These are phyloP conservation scores for Colletotrichum endophyticum DNA, from an alignment of 2,329 filamentous ascomycete species.

Conservation along the genomic window DNA sequence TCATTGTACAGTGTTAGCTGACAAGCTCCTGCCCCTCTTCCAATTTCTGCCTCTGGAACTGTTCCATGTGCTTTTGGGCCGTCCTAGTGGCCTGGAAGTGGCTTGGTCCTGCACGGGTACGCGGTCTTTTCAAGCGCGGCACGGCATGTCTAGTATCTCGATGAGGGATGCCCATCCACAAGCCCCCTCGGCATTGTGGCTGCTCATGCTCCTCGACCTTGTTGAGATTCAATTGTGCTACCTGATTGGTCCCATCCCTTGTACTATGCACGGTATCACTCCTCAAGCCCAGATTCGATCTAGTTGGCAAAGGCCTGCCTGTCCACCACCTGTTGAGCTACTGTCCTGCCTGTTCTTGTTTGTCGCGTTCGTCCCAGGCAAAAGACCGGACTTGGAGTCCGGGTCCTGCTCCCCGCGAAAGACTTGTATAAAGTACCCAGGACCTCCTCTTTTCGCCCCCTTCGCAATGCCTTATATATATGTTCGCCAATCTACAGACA, in stretches of 20 bases:
- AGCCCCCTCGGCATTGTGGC: not conserved
- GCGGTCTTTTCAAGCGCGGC: not conserved
- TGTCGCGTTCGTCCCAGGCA: not conserved
- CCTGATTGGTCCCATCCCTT: not conserved
- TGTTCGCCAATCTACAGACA: not conserved
- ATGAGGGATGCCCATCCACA: not conserved
- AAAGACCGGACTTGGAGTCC: not conserved
- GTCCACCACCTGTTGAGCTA: not conserved
- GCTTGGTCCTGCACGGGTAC: not conserved
- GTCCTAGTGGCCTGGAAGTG: not conserved
- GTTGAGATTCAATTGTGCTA: not conserved
- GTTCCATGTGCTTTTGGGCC: not conserved
- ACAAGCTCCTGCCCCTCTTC: not conserved
- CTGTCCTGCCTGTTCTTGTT: not conserved
- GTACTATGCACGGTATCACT: not conserved
- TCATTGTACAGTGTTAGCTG: not conserved
- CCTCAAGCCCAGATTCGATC: not conserved
- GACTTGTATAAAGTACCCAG: not conserved
- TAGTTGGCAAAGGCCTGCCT: not conserved
- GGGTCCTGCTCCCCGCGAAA: not conserved
- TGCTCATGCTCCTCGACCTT: not conserved
- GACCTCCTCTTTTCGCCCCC: not conserved
- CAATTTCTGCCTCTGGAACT: not conserved
- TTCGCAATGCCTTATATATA: not conserved
- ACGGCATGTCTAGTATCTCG: not conserved